Conservation (phyloP, 768 basidiomycete genomes). For the Auricularia sp. region DNA sequence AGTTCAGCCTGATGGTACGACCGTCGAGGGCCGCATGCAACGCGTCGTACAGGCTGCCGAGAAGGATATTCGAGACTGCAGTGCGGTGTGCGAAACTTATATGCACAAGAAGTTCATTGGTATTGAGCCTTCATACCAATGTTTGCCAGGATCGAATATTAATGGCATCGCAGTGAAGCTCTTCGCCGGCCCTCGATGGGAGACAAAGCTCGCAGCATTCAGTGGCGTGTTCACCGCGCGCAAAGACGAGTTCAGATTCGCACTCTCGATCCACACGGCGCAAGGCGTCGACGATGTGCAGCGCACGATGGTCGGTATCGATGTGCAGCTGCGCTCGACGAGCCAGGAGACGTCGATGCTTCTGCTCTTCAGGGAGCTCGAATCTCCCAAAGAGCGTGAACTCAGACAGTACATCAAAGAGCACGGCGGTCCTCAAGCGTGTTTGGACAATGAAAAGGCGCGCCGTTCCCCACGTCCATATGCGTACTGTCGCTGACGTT, state of each 20-base stretch:
- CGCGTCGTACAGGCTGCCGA: constrained; percentile 23
- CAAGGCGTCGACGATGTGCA: constrained; percentile 28
- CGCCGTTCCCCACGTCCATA: constrained; percentile 11
- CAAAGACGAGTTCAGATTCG: constrained; percentile 27
- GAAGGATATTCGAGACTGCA: constrained; percentile 33
- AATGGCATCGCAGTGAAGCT: constrained; percentile 9
- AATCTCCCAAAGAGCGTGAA: constrained; percentile 32
- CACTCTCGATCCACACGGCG: constrained; percentile 29
- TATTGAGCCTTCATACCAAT: constrained; percentile 8
- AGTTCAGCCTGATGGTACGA: constrained; percentile 25
- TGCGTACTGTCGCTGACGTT: not conserved
- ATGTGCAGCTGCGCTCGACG: not conserved
- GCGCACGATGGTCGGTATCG: constrained; percentile 16
- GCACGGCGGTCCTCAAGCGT: constrained; percentile 29
- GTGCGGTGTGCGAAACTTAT: constrained; percentile 37
- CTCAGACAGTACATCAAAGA: constrained; percentile 28
- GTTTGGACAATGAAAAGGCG: constrained; percentile 25
- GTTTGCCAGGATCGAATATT: not conserved
- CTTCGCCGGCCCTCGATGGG: constrained; percentile 20
- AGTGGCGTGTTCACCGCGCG: constrained; percentile 21
- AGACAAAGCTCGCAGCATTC: constrained; percentile 17
- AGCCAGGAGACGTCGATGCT: constrained; percentile 25
- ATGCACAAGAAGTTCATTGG: constrained; percentile 34
- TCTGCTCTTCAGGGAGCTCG: constrained; percentile 28
- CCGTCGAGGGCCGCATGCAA: constrained; percentile 23